Percentiles rank a stretch among this genome's conserved stretches.
These are phyloP conservation scores for Areca catechu DNA, from an alignment of 176 grass and related monocot species.

Conservation along the genomic window DNA sequence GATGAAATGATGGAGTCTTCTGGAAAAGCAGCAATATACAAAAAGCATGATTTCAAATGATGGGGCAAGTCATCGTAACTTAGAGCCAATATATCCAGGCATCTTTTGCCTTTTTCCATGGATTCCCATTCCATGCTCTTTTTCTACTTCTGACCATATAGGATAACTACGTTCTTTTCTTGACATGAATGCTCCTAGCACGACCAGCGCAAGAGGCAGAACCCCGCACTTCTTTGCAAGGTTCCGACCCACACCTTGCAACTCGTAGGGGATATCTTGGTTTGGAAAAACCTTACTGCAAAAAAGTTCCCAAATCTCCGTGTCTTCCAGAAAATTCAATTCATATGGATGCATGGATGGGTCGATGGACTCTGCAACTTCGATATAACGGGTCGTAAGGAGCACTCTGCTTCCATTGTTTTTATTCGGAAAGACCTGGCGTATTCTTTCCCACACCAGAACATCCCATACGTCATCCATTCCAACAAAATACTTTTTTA, in stretches of 20 bases:
- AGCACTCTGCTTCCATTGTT: not conserved
- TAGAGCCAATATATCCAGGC: not conserved
- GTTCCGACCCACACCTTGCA: not conserved
- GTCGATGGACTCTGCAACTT: not conserved
- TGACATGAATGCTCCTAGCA: not conserved
- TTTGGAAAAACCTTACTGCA: not conserved
- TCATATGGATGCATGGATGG: no score
- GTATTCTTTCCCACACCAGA: not conserved
- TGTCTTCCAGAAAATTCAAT: not conserved
- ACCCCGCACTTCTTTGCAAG: not conserved
- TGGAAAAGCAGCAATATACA: not conserved
- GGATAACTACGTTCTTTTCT: not conserved
- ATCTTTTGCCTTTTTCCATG: not conserved
- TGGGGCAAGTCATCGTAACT: not conserved
- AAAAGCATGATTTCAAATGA: not conserved
- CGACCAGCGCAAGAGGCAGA: not conserved
- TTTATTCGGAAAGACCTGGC: not conserved
- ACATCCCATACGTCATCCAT: not conserved
- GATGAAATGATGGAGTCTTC: not conserved
- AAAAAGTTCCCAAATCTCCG: not conserved
- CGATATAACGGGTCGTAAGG: not conserved
- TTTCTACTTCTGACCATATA: not conserved
- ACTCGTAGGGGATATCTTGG: not conserved
- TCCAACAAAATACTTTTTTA: no score
- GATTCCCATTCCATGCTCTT: not conserved